Conservation (phyloP, 164 flowering plant species). For the Malania oleifera region DNA sequence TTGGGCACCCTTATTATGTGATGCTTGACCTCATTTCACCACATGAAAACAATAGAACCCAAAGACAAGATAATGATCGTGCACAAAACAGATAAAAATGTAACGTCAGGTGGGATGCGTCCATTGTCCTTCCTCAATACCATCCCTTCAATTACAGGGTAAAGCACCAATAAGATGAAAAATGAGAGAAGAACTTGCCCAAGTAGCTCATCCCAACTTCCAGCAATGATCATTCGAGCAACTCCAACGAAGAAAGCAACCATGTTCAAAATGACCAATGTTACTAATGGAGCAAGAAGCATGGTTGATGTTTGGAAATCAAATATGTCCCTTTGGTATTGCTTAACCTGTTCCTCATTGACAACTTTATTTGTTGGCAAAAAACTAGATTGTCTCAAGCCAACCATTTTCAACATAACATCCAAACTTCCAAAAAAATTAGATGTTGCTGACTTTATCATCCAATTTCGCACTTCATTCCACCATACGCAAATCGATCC, state of each 20-base stretch:
- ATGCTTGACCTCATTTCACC: too few relatives aligned
- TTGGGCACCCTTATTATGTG: too few relatives aligned
- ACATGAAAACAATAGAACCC: background rate
- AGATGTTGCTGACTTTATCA: slow-evolving; percentile 21
- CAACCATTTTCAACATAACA: slow-evolving; percentile 15
- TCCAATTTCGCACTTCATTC: slow-evolving; percentile 28
- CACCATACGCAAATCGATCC: slow-evolving; percentile 25
- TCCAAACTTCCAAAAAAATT: slow-evolving; percentile 20
- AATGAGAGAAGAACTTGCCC: slow-evolving; percentile 20
- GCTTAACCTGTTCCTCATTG: slow-evolving; percentile 8
- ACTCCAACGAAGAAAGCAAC: slow-evolving; percentile 15
- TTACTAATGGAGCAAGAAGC: slow-evolving; percentile 12
- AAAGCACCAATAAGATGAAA: slow-evolving; percentile 8
- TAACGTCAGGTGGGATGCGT: background rate
- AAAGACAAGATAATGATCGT: background rate
- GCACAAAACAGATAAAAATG: background rate
- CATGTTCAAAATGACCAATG: slow-evolving; percentile 10
- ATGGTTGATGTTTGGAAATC: slow-evolving; percentile 16
- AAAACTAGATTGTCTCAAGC: slow-evolving; percentile 15
- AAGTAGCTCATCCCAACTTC: slow-evolving; percentile 16
- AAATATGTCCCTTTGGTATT: slow-evolving; percentile 19
- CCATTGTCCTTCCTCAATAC: slow-evolving; percentile 15
- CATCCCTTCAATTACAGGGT: slow-evolving; percentile 28
- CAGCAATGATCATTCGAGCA: slow-evolving; percentile 7
- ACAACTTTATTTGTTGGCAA: slow-evolving; percentile 17